Conservation (phyloP, 169 alveolate genomes). For the Cryptosporidium xiaoi region DNA sequence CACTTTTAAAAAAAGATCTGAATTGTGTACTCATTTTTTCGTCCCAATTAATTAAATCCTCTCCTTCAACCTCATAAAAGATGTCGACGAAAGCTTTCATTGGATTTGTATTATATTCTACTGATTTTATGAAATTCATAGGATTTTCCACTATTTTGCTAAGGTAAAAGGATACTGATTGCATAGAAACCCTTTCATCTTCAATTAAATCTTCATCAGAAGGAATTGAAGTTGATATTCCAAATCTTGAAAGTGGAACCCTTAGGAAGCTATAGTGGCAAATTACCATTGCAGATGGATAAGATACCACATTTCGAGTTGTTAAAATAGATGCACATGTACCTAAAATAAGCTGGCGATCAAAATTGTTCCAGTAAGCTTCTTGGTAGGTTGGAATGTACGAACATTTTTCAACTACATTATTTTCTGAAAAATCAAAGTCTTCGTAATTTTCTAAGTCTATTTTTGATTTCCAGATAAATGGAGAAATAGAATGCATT, state of each 20-base stretch:
- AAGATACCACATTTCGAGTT: conserved; percentile 16
- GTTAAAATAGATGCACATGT: conserved; percentile 58
- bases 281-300: conserved; percentile 28
- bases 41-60: neutral
- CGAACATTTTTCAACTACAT: neutral
- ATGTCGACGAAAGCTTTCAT: conserved; percentile 8
- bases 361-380: conserved; percentile 52
- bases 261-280: conserved; percentile 62
- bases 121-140: conserved; percentile 19
- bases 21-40: neutral
- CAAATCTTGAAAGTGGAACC: conserved; percentile 31
- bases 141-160: conserved; percentile 29
- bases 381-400: conserved; percentile 52
- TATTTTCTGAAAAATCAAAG: neutral
- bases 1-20: neutral
- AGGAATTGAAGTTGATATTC: conserved; percentile 40
- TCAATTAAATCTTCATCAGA: conserved; percentile 4
- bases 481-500: conserved; percentile 64
- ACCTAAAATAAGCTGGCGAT: conserved; percentile 18
- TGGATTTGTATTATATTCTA: conserved; percentile 43
- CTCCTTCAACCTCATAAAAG: conserved; percentile 4
- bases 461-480: conserved; percentile 27
- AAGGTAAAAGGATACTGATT: conserved; percentile 11
- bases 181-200: conserved; percentile 25
- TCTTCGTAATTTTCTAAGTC: neutral